phyloP scores from a whole-genome alignment of 73 alveolate species.

The Tetrahymena thermophila region DNA sequence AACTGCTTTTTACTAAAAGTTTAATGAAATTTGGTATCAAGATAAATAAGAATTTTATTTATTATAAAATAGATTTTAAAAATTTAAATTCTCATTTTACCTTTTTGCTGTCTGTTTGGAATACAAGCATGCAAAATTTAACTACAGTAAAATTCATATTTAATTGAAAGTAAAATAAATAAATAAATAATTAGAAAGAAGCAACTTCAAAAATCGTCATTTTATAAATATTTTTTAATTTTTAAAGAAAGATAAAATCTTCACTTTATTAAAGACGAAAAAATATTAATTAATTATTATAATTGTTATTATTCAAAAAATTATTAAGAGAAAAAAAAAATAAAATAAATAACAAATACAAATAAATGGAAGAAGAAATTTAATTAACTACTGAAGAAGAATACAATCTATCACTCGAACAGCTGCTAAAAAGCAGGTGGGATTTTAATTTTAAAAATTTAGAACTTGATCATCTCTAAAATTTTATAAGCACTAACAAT shows the following conservation, averaged over 20 bases:
- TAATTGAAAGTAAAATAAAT: too few relatives aligned
- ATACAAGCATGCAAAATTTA: too few relatives aligned
- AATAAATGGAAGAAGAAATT: neutral
- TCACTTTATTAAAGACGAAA: neutral
- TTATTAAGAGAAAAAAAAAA: neutral
- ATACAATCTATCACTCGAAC: neutral
- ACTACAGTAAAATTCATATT: too few relatives aligned
- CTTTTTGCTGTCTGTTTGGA: too few relatives aligned
- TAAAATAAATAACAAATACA: neutral
- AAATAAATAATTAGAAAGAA: neutral
- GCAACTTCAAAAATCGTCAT: neutral
- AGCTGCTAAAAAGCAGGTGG: neutral
- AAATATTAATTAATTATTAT: too few relatives aligned
- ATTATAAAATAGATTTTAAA: too few relatives aligned
- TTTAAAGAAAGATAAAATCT: neutral
- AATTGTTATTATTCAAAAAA: neutral
- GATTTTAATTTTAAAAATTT: neutral
- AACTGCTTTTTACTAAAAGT: too few relatives aligned
- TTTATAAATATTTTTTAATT: too few relatives aligned
- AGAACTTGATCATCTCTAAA: neutral
- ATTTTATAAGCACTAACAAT: neutral
- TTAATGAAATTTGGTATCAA: too few relatives aligned
- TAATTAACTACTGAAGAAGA: neutral
- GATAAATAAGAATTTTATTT: too few relatives aligned
- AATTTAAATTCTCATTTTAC: too few relatives aligned